Conservation (phyloP, 768 basidiomycete species). For the Pisolithus albus region DNA sequence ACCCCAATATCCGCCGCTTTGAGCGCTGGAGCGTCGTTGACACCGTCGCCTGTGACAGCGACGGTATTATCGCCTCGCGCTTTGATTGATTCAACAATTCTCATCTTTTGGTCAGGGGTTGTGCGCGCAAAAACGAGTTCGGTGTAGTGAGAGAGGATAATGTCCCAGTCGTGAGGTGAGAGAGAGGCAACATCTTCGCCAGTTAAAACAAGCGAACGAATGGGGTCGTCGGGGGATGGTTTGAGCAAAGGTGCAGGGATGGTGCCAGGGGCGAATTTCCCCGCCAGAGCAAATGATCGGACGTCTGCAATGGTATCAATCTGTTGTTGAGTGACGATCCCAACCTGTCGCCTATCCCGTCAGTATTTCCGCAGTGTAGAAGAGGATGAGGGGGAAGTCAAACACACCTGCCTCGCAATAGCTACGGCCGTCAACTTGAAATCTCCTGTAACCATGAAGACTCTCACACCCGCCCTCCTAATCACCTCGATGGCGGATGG, state of each 20-base stretch:
- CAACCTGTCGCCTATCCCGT: slow-evolving; percentile 26
- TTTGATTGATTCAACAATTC: slow-evolving; percentile 50
- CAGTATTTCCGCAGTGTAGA: neutral
- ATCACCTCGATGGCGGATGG: slow-evolving; percentile 40
- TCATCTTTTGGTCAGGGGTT: slow-evolving; percentile 51
- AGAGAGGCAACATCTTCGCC: slow-evolving; percentile 38
- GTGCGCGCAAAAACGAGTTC: slow-evolving; percentile 49
- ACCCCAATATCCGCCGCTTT: slow-evolving; percentile 52
- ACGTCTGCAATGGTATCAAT: slow-evolving; percentile 31
- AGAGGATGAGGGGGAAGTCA: neutral
- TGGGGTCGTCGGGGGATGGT: slow-evolving; percentile 31
- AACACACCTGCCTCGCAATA: slow-evolving; percentile 40
- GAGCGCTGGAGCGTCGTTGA: slow-evolving; percentile 46
- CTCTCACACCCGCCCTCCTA: slow-evolving; percentile 43
- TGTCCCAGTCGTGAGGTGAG: slow-evolving; percentile 34
- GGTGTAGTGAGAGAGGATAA: slow-evolving; percentile 30
- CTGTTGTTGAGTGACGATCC: slow-evolving; percentile 34
- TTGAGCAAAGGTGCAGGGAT: slow-evolving; percentile 21
- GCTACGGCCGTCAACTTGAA: slow-evolving; percentile 47
- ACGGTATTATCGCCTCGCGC: slow-evolving; percentile 41
- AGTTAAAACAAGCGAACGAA: slow-evolving; percentile 36
- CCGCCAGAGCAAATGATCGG: slow-evolving; percentile 9
- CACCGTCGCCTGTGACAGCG: slow-evolving; percentile 52
- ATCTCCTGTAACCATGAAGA: slow-evolving; percentile 55
- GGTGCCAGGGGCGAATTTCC: slow-evolving; percentile 13